These are phyloP conservation scores for Vaccinium corymbosum DNA, from an alignment of 148 eudicot genomes.

Conservation along the genomic window DNA sequence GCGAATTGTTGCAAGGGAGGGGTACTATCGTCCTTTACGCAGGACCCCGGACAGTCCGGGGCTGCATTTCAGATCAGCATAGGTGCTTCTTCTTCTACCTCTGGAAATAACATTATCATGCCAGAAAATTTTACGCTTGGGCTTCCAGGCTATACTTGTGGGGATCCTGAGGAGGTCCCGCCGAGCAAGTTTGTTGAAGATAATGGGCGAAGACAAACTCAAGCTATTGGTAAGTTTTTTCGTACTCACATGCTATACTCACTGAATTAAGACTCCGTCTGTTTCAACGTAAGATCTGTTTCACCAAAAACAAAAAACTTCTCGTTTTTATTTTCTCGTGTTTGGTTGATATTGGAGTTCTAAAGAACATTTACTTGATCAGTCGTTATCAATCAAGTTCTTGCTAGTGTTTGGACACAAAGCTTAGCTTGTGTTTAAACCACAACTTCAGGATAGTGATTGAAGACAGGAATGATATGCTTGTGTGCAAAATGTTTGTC, in stretches of 20 bases:
- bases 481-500: background rate
- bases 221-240: conserved; percentile 51
- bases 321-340: background rate
- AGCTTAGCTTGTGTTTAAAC: too few species aligned
- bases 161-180: conserved; percentile 39
- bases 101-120: background rate
- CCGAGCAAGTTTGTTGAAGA: conserved; percentile 59
- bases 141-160: conserved; percentile 70
- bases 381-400: too few species aligned
- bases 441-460: background rate
- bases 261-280: background rate
- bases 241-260: background rate
- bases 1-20: conserved; percentile 77
- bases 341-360: background rate
- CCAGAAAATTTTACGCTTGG: conserved; percentile 42
- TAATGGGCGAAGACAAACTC: conserved; percentile 65
- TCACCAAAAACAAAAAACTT: background rate
- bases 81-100: conserved; percentile 20
- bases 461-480: background rate
- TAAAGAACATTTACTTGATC: background rate
- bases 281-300: background rate
- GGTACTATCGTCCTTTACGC: conserved; percentile 51
- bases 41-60: conserved; percentile 34
- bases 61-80: conserved; percentile 60
- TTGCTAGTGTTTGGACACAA: too few species aligned